Conservation (phyloP, 2,329 filamentous ascomycete genomes). For the Colletotrichum sidae region DNA sequence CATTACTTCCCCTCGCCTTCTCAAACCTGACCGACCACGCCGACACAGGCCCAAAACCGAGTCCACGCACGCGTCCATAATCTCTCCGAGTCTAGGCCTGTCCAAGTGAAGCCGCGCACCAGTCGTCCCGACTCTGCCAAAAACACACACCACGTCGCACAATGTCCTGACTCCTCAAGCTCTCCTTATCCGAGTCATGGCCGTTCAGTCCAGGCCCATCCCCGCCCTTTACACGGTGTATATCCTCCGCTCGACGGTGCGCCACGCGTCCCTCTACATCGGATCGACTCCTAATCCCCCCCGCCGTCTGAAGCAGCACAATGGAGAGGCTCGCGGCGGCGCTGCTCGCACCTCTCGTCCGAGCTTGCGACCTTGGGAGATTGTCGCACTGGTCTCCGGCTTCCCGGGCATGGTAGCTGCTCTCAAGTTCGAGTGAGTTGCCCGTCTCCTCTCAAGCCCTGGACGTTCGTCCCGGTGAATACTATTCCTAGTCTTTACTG, state of each 20-base stretch:
- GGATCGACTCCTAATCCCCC: conserved; percentile 92
- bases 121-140: conserved; percentile 18
- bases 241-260: conserved; percentile 84
- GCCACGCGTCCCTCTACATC: conserved; percentile 81
- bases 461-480: conserved; percentile 13
- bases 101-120: conserved; percentile 11
- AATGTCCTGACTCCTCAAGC: conserved; percentile 32
- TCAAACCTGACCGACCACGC: conserved; percentile 16
- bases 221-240: conserved; percentile 96
- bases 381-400: conserved; percentile 86
- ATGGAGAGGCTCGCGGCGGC: conserved; percentile 85
- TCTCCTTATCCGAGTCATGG: conserved; percentile 48
- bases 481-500: background rate
- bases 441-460: conserved; percentile 18
- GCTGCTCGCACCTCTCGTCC: conserved; percentile 79
- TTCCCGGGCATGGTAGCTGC: conserved; percentile 90
- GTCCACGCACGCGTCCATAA: conserved; percentile 28
- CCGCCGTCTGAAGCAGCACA: conserved; percentile 89
- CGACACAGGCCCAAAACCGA: conserved; percentile 33
- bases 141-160: conserved; percentile 19
- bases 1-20: conserved; percentile 10
- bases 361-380: conserved; percentile 87
- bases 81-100: conserved; percentile 26
- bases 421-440: conserved; percentile 85
- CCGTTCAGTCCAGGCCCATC: conserved; percentile 67